A percentile compares a stretch with the other conserved stretches of the same genome.
phyloP scores from a whole-genome alignment of 2,329 filamentous ascomycete species.

The Hypoxylon sp. region DNA sequence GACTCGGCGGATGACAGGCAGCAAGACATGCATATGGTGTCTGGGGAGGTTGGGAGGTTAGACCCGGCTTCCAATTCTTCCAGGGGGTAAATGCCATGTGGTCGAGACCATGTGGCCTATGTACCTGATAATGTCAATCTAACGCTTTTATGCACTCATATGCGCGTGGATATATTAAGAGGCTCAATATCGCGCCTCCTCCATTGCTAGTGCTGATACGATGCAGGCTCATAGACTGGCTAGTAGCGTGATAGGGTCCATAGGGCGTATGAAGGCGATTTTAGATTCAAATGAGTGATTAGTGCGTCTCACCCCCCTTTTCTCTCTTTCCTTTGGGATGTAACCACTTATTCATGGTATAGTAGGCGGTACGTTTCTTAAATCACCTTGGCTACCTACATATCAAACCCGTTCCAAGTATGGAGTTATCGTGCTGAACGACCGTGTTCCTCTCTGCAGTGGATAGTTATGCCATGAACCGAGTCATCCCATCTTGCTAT shows the following conservation, averaged over 20 bases:
- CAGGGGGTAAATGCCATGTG: conserved; percentile 19
- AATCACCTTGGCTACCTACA: neutral
- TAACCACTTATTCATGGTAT: neutral
- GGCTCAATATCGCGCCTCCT: conserved; percentile 10
- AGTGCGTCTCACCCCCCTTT: neutral
- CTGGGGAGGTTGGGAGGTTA: neutral
- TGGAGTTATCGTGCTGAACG: neutral
- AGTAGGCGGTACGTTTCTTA: neutral
- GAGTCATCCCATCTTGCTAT: neutral
- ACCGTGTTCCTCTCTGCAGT: neutral
- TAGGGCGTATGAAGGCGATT: neutral
- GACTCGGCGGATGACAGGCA: neutral
- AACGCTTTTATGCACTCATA: conserved; percentile 4
- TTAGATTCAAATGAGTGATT: neutral
- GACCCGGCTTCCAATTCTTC: conserved; percentile 5
- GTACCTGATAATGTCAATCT: neutral
- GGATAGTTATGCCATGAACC: neutral
- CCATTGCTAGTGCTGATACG: neutral
- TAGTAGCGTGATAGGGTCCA: neutral
- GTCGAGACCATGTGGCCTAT: conserved; percentile 26
- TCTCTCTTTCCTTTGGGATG: neutral
- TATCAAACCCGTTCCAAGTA: neutral
- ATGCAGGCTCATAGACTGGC: neutral
- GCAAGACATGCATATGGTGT: conserved; percentile 21
- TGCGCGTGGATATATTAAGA: conserved; percentile 12